Evolutionary conservation across 148 eudicot species (phyloP).

Genomic region (Vaccinium macrocarpon): DNA sequence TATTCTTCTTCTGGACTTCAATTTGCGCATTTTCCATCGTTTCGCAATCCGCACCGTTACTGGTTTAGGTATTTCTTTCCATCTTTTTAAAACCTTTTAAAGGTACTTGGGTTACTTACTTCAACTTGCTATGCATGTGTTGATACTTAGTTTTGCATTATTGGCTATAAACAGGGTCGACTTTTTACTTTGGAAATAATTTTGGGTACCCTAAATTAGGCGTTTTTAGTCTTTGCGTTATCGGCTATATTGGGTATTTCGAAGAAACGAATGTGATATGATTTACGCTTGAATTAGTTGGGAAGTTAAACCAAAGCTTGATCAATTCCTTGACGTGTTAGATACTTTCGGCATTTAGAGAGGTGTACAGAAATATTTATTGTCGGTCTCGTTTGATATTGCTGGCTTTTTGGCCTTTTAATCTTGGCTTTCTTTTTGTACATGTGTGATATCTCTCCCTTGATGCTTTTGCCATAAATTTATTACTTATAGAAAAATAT

Average conservation of each 20-base stretch:
- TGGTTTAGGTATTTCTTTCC: neutral
- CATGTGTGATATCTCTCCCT: too few species aligned
- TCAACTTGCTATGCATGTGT: neutral
- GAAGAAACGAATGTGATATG: neutral
- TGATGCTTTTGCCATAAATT: too few species aligned
- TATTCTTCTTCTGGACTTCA: neutral
- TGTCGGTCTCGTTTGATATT: too few species aligned
- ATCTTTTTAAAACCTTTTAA: neutral
- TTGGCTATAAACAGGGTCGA: neutral
- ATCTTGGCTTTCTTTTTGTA: too few species aligned
- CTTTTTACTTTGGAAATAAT: neutral
- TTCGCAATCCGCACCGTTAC: neutral
- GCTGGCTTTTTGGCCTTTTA: too few species aligned
- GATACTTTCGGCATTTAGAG: too few species aligned
- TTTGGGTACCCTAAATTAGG: neutral
- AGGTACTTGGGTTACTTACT: neutral
- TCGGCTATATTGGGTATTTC: too few species aligned
- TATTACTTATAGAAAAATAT: too few species aligned
- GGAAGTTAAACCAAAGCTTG: too few species aligned
- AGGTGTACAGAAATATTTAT: too few species aligned
- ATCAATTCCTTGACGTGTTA: too few species aligned
- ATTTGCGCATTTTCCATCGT: constrained; percentile 6
- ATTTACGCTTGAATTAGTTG: neutral
- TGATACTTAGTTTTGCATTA: neutral
- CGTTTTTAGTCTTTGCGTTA: too few species aligned